Evolutionary conservation across 257 asterid genomes (phyloP).

Genomic region (Primulina huaijiensis): DNA sequence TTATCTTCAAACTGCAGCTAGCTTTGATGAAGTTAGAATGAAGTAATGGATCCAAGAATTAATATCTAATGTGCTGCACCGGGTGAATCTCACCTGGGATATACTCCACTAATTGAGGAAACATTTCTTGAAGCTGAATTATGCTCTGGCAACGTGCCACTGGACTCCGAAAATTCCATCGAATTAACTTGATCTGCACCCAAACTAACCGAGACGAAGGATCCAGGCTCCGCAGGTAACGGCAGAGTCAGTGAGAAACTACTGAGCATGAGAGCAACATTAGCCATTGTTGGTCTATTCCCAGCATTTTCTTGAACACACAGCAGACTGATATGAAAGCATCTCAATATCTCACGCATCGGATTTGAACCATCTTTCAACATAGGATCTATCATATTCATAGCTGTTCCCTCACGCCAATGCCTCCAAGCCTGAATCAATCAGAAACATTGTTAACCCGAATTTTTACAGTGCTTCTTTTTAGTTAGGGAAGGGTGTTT

Average conservation of each 20-base stretch:
- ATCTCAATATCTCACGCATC: background rate
- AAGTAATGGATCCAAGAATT: no score
- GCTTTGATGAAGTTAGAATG: no score
- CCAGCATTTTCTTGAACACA: background rate
- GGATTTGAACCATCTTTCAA: background rate
- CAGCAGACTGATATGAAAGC: background rate
- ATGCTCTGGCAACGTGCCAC: no score
- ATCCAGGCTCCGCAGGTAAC: background rate
- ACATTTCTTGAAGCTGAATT: background rate
- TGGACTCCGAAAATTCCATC: background rate
- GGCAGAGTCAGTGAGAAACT: background rate
- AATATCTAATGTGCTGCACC: no score
- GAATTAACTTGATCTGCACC: background rate
- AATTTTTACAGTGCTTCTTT: no score
- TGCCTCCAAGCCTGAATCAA: background rate
- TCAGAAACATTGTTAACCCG: background rate
- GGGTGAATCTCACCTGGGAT: background rate
- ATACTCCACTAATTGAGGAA: background rate
- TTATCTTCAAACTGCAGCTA: no score
- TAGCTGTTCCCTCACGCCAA: background rate
- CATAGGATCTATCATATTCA: background rate
- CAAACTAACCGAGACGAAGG: background rate
- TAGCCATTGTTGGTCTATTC: background rate
- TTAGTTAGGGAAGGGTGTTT: no score
- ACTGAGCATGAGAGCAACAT: background rate